Evolutionary conservation across 2,329 filamentous ascomycete genomes (phyloP).

Genomic region (Fulvia fulva): DNA sequence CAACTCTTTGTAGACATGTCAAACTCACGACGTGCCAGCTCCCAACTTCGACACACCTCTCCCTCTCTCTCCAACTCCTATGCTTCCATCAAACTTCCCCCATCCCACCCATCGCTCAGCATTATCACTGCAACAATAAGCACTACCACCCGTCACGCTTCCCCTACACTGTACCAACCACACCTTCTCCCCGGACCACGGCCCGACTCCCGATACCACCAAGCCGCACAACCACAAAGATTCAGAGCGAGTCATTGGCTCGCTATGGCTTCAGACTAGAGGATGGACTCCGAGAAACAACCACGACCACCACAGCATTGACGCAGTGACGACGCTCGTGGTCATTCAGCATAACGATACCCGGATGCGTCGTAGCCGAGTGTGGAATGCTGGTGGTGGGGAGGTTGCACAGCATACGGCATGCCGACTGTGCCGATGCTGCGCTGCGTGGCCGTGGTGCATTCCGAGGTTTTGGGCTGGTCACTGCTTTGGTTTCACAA

Average conservation of each 20-base stretch:
- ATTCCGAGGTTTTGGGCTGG: no score
- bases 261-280: background rate
- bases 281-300: slow-evolving; percentile 1
- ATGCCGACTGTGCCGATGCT: background rate
- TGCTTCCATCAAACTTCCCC: background rate
- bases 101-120: background rate
- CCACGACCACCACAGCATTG: slow-evolving; percentile 1
- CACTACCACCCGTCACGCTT: background rate
- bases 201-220: background rate
- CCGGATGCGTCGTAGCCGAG: background rate
- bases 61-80: background rate
- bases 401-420: background rate
- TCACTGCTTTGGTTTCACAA: no score
- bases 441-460: background rate
- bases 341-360: background rate
- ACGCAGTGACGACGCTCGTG: background rate
- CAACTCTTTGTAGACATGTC: no score
- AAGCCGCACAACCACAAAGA: background rate
- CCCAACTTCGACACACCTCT: no score
- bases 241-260: background rate
- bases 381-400: background rate
- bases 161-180: background rate
- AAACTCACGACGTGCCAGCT: no score
- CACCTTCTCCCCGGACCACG: background rate
- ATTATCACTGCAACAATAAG: background rate